Percentiles rank a stretch among this genome's conserved stretches.
Conservation (phyloP, 768 basidiomycete species). For the Trametes cinnabarina region DNA sequence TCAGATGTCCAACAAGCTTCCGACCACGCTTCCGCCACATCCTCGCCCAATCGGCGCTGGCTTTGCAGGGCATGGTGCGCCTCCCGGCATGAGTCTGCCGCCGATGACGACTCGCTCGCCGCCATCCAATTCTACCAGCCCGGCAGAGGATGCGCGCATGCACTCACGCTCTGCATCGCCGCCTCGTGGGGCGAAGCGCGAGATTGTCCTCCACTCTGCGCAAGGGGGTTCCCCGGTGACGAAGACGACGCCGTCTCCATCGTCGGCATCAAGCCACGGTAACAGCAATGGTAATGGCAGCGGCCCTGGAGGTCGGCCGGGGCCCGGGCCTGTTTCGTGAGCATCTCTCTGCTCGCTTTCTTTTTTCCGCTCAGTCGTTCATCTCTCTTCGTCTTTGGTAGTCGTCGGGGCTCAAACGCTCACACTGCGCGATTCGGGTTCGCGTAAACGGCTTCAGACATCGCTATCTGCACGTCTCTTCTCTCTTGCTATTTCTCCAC, state of each 20-base stretch:
- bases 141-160: conserved; percentile 48
- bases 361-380: background rate
- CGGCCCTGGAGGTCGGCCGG: background rate
- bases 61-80: conserved; percentile 24
- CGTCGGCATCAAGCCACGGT: conserved; percentile 41
- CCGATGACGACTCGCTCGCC: conserved; percentile 71
- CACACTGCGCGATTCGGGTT: conserved; percentile 2
- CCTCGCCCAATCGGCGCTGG: conserved; percentile 67
- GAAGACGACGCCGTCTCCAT: conserved; percentile 56
- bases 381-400: conserved; percentile 5
- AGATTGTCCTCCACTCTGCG: conserved; percentile 51
- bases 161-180: conserved; percentile 41
- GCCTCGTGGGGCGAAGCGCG: conserved; percentile 49
- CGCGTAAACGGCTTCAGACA: background rate
- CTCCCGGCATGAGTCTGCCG: conserved; percentile 54
- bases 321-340: conserved; percentile 11
- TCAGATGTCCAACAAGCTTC: conserved; percentile 34
- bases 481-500: background rate
- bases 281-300: conserved; percentile 20
- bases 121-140: conserved; percentile 48
- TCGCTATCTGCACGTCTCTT: background rate
- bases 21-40: conserved; percentile 67
- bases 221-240: conserved; percentile 38
- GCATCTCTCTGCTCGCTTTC: conserved; percentile 5
- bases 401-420: conserved; percentile 8